A percentile compares a stretch with the other conserved stretches of the same genome.
Evolutionary conservation across 2,329 filamentous ascomycete genomes (phyloP).

Genomic region (Emmonsiellopsis sp.): DNA sequence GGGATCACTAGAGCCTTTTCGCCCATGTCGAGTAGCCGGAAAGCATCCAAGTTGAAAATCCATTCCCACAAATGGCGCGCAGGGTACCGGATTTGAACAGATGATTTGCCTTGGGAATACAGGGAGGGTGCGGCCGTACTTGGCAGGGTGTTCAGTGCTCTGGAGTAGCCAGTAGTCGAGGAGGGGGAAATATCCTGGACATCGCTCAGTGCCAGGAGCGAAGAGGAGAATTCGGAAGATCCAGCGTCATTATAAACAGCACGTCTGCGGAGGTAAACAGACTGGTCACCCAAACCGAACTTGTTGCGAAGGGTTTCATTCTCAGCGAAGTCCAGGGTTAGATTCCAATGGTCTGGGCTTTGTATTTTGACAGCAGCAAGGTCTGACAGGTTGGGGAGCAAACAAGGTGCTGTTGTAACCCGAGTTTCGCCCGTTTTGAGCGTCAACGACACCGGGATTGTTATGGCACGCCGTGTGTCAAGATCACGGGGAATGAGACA

Average conservation of each 20-base stretch:
- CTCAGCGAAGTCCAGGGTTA: slow-evolving; percentile 62
- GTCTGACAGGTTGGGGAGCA: slow-evolving; percentile 39
- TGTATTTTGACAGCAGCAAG: slow-evolving; percentile 29
- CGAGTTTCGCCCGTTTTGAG: slow-evolving; percentile 37
- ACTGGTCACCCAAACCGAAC: slow-evolving; percentile 58
- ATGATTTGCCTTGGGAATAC: slow-evolving; percentile 15
- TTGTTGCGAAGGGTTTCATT: slow-evolving; percentile 53
- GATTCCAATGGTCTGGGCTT: slow-evolving; percentile 64
- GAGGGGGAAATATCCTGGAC: slow-evolving; percentile 35
- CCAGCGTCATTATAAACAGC: slow-evolving; percentile 53
- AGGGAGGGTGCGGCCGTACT: background rate
- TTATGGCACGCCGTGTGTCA: slow-evolving; percentile 69
- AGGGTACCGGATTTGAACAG: slow-evolving; percentile 20
- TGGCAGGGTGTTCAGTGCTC: background rate
- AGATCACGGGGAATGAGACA: slow-evolving; percentile 84
- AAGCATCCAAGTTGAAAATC: slow-evolving; percentile 56
- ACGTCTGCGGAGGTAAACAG: slow-evolving; percentile 63
- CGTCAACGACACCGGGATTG: slow-evolving; percentile 59
- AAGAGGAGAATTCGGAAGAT: slow-evolving; percentile 59
- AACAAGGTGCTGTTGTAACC: slow-evolving; percentile 43
- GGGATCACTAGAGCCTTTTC: slow-evolving; percentile 57
- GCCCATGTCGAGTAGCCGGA: slow-evolving; percentile 49
- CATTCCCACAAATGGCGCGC: slow-evolving; percentile 54
- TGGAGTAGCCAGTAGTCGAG: slow-evolving; percentile 9
- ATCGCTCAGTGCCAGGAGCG: slow-evolving; percentile 63